A percentile compares a stretch with the other conserved stretches of the same genome.
phyloP scores from a whole-genome alignment of 306 rosid species.

The Urtica urens region DNA sequence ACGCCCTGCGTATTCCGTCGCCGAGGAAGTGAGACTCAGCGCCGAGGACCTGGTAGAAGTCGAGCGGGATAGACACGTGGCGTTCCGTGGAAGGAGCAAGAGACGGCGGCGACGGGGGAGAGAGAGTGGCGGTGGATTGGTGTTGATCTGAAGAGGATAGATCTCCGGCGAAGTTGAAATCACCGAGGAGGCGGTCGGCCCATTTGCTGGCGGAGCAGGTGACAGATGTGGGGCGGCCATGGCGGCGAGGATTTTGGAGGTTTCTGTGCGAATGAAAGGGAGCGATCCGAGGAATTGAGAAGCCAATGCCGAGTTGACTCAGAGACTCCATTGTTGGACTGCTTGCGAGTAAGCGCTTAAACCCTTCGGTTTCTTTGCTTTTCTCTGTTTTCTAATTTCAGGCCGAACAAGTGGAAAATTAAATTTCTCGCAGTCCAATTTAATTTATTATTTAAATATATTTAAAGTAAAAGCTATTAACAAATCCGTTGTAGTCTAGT shows the following conservation, averaged over 20 bases:
- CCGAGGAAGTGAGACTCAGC: slow-evolving; percentile 82
- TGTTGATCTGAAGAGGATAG: slow-evolving; percentile 28
- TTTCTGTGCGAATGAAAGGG: slow-evolving; percentile 10
- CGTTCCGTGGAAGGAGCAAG: slow-evolving; percentile 45
- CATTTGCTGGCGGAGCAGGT: slow-evolving; percentile 68
- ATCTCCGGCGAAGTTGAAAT: slow-evolving; percentile 78
- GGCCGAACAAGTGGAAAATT: not conserved
- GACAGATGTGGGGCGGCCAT: slow-evolving; percentile 14
- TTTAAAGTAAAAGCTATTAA: accelerated
- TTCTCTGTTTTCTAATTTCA: not conserved
- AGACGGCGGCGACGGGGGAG: slow-evolving; percentile 32
- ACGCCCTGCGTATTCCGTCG: slow-evolving; percentile 77
- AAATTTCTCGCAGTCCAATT: not conserved
- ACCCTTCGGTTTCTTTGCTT: not conserved
- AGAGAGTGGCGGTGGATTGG: slow-evolving; percentile 30
- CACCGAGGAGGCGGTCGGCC: slow-evolving; percentile 91
- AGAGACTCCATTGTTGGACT: slow-evolving; percentile 33
- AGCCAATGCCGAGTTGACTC: slow-evolving; percentile 33
- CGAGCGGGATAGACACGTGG: slow-evolving; percentile 56
- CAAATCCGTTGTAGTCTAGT: slow-evolving; percentile 39
- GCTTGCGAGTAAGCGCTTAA: not conserved
- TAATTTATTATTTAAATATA: not conserved
- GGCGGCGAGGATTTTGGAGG: slow-evolving; percentile 23
- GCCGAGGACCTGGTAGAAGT: slow-evolving; percentile 67
- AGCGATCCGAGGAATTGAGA: slow-evolving; percentile 21